Conservation (phyloP, 2,329 filamentous ascomycete genomes). For the Colletotrichum paranaense region DNA sequence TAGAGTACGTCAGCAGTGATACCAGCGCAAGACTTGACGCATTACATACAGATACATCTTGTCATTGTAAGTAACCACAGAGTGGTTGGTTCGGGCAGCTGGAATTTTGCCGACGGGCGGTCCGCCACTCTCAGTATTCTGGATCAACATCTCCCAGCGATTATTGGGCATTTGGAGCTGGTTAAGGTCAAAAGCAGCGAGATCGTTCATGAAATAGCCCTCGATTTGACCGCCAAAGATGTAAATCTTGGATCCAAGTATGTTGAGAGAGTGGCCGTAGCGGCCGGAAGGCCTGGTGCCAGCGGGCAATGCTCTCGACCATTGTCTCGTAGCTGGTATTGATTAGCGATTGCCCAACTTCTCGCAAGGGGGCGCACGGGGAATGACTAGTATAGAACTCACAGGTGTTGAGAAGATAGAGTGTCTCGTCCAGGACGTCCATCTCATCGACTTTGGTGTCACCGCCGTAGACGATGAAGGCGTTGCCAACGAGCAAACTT, state of each 20-base stretch:
- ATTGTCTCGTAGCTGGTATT: conserved; percentile 87
- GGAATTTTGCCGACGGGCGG: conserved; percentile 74
- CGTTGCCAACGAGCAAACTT: conserved; percentile 94
- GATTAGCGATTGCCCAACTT: conserved; percentile 2
- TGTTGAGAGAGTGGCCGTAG: conserved; percentile 96
- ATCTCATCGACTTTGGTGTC: conserved; percentile 97
- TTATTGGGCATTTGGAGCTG: conserved; percentile 91
- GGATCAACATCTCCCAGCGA: conserved; percentile 92
- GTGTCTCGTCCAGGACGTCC: conserved; percentile 91
- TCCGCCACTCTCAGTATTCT: conserved; percentile 74
- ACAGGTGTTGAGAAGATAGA: conserved; percentile 98
- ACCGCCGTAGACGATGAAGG: conserved; percentile 98
- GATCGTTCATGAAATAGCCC: conserved; percentile 97
- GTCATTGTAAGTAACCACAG: conserved; percentile 90
- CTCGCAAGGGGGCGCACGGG: background rate
- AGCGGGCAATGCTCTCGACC: conserved; percentile 92
- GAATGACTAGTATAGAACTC: conserved; percentile 54
- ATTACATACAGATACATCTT: conserved; percentile 86
- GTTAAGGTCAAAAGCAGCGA: conserved; percentile 95
- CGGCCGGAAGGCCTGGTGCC: conserved; percentile 88
- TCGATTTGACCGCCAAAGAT: conserved; percentile 98
- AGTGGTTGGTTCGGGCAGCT: conserved; percentile 93
- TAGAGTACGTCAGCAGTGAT: conserved; percentile 48
- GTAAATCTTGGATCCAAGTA: conserved; percentile 95
- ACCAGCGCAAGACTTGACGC: background rate